Evolutionary conservation across 1,284 basidiomycete genomes (phyloP).

Genomic region (Rhodotorula sp.): DNA sequence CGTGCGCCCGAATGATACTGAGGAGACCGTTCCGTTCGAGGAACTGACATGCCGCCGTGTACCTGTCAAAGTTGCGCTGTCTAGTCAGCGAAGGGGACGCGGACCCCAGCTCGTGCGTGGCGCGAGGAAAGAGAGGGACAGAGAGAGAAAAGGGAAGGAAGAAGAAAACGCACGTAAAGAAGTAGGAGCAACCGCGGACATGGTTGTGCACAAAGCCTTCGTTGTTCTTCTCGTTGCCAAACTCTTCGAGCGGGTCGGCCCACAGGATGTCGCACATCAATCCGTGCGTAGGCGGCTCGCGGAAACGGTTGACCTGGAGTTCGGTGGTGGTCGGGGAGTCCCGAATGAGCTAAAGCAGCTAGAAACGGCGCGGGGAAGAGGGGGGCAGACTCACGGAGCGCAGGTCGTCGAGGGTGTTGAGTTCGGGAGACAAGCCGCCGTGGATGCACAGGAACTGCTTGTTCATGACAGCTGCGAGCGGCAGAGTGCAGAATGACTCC

Average conservation of each 20-base stretch:
- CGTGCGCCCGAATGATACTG: slow-evolving; percentile 92
- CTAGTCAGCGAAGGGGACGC: no score
- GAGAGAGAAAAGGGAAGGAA: not conserved
- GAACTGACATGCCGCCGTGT: slow-evolving; percentile 89
- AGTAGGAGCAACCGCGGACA: slow-evolving; percentile 91
- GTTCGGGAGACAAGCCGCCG: slow-evolving; percentile 84
- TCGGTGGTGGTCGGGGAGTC: no score
- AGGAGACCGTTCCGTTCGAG: slow-evolving; percentile 88
- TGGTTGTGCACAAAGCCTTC: slow-evolving; percentile 90
- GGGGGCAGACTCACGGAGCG: slow-evolving; percentile 58
- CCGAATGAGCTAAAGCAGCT: no score
- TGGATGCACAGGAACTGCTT: slow-evolving; percentile 97
- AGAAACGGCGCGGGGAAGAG: not conserved
- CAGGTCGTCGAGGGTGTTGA: slow-evolving; percentile 87
- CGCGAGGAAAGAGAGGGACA: not conserved
- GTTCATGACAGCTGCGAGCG: slow-evolving; percentile 92
- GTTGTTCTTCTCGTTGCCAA: slow-evolving; percentile 81
- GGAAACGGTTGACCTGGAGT: slow-evolving; percentile 80
- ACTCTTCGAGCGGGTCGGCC: slow-evolving; percentile 92
- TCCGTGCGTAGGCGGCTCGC: slow-evolving; percentile 89
- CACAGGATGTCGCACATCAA: slow-evolving; percentile 94
- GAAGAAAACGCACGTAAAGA: slow-evolving; percentile 73
- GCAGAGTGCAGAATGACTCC: slow-evolving; percentile 88
- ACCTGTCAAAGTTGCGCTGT: slow-evolving; percentile 55
- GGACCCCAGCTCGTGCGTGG: not conserved